Base-by-base conservation (phyloP, 306 rosid species). In the Prunus salicina region DNA sequence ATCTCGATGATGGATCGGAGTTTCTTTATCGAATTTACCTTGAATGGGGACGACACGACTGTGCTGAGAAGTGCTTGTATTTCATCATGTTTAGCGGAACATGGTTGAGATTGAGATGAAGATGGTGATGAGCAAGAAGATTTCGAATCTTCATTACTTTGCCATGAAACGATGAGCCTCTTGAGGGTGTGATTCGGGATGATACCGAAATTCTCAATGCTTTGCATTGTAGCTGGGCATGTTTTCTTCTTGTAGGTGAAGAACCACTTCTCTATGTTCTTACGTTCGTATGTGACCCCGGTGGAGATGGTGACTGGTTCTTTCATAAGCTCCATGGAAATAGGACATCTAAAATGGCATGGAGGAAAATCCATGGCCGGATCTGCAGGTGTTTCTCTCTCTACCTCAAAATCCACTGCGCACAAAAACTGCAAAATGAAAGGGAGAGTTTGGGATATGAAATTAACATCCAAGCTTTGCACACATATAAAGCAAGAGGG, bases 181-280 rank as follows among this genome's bases (percentile, higher is more conserved):
- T 85, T 80, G 81, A 87, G 91, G 32, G 69, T 87, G 73, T 78
- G 91, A 67, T 87, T 87, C 0, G 89, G 91, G 3, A 88, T 87
- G 50, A 71, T 27, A 20, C 71, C 77, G 50, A 82, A 72, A 34
- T 80, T 77, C 8, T 67, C 46, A 22, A 79, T 16, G 64, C 6
- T 72, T 63, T 87, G 87, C 89, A 85, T 85, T 22, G 91, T 87
- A 28, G 89, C 86, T 2, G 91, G 91, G 43, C 91, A 87, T 3
- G 91, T 87, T 10, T 76, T 75, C 82, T 87, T 87, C 61, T 85
- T 82, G 87, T 82, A 85, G 15, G 74, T 64, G 84, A 82, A 85
- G 69, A 87, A 81, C 91, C 91, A 87, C 73, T 75, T 84, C 73
- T 80, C 84, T 14, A 87, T 87, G 81, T 71, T 85, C 43, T 64